phyloP scores from a whole-genome alignment of 345 rosid species.

The Barbarea vulgaris region DNA sequence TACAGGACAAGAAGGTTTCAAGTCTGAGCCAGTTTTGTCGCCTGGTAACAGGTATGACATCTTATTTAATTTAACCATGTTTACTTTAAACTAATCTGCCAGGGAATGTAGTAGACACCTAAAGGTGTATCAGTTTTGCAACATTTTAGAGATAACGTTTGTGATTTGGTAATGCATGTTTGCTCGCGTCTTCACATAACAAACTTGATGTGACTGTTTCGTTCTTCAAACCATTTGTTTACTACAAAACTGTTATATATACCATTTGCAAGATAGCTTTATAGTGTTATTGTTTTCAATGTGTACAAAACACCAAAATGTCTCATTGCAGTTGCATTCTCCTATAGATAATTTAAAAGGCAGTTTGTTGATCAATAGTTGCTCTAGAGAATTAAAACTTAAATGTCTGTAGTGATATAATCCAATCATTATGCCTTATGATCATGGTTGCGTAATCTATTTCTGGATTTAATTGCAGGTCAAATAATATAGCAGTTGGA shows the following conservation, averaged over 20 bases:
- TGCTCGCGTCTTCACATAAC: neutral
- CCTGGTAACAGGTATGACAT: conserved; percentile 53
- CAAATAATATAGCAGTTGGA: conserved; percentile 47
- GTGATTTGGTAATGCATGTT: neutral
- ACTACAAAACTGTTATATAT: neutral
- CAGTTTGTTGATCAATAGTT: neutral
- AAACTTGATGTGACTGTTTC: neutral
- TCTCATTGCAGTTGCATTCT: neutral
- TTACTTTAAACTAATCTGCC: neutral
- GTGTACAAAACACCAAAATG: neutral
- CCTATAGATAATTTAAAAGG: neutral
- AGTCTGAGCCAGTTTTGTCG: conserved; percentile 35
- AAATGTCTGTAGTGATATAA: neutral
- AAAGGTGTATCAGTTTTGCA: neutral
- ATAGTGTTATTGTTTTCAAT: neutral
- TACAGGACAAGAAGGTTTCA: conserved; percentile 64
- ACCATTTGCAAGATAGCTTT: neutral
- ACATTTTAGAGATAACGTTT: neutral
- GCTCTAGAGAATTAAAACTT: neutral
- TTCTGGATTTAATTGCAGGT: conserved; percentile 47
- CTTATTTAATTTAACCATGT: neutral
- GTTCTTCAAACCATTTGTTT: neutral
- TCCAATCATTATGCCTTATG: neutral
- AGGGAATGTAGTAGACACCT: neutral
- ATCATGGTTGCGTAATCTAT: conserved; percentile 4